Percentiles rank a stretch among this genome's conserved stretches.
These are phyloP conservation scores for Wilhelminamyces savonicus DNA, from an alignment of 805 yeast species.

Conservation along the genomic window DNA sequence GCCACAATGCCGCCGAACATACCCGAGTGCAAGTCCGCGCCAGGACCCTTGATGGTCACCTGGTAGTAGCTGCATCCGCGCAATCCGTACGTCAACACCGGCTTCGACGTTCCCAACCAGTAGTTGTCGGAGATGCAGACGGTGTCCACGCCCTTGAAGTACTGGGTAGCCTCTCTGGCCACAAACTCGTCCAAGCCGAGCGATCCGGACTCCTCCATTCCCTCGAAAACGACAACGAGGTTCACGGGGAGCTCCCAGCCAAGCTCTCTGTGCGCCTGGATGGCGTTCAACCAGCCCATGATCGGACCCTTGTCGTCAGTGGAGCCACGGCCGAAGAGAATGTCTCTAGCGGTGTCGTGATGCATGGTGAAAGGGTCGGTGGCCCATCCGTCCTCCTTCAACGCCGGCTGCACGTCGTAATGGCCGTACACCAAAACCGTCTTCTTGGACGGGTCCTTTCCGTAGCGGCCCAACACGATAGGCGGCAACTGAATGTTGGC, in stretches of 20 bases:
- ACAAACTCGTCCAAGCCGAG: conserved; percentile 83
- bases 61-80: conserved; percentile 96
- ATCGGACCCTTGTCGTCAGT: conserved; percentile 99
- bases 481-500: conserved; percentile 79
- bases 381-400: conserved; percentile 88
- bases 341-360: conserved; percentile 51
- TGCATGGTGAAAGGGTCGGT: conserved; percentile 82
- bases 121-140: conserved; percentile 96
- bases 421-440: conserved; percentile 93
- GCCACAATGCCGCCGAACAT: conserved; percentile 95
- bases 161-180: conserved; percentile 66
- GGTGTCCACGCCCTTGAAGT: conserved; percentile 86
- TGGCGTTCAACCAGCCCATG: conserved; percentile 89
- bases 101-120: conserved; percentile 97
- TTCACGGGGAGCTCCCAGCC: conserved; percentile 91
- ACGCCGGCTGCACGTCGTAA: conserved; percentile 98
- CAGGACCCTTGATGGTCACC: conserved; percentile 78
- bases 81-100: conserved; percentile 94
- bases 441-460: conserved; percentile 75
- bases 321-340: conserved; percentile 87
- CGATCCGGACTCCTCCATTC: conserved; percentile 99
- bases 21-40: conserved; percentile 96
- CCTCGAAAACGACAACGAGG: conserved; percentile 89
- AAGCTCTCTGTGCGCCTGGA: conserved; percentile 83
- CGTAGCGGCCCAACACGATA: conserved; percentile 84